Percentiles rank a stretch among this genome's conserved stretches.
These are phyloP conservation scores for Polychaeton citri DNA, from an alignment of 2,329 filamentous ascomycete species.

Conservation along the genomic window DNA sequence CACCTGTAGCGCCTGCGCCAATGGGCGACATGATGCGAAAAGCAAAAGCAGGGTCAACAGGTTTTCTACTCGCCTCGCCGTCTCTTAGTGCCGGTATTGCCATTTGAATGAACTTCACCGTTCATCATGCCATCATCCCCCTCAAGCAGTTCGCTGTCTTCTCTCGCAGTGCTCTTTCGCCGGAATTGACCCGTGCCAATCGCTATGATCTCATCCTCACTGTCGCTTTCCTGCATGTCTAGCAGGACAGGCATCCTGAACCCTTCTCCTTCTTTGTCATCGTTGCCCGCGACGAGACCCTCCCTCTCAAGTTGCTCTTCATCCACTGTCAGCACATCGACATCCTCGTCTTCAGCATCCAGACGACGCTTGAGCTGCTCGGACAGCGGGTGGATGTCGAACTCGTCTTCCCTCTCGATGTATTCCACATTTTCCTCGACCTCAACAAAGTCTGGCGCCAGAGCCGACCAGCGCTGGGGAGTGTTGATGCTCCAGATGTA, in stretches of 20 bases:
- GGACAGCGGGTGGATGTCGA: conserved; percentile 91
- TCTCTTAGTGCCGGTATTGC: neutral
- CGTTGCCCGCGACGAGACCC: conserved; percentile 27
- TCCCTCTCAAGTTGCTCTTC: conserved; percentile 32
- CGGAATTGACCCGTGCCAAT: conserved; percentile 70
- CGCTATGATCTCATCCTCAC: conserved; percentile 71
- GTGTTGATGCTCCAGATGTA: conserved; percentile 95
- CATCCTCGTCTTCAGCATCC: conserved; percentile 83
- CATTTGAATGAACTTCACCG: neutral
- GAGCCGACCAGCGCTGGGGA: conserved; percentile 90
- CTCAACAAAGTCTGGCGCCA: conserved; percentile 92
- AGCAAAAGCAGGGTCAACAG: too few species aligned
- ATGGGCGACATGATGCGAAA: too few species aligned
- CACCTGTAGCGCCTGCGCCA: too few species aligned
- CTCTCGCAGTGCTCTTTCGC: conserved; percentile 48
- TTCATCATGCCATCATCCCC: neutral
- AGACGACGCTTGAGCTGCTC: conserved; percentile 84
- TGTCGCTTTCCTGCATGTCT: conserved; percentile 85
- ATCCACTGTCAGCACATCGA: conserved; percentile 76
- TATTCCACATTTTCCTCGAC: conserved; percentile 98
- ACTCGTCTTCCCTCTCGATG: conserved; percentile 89
- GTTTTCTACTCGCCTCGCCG: neutral
- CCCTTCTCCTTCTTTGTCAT: conserved; percentile 28
- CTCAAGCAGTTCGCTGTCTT: conserved; percentile 29
- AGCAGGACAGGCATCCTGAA: conserved; percentile 92